Percentiles rank a stretch among this genome's conserved stretches.
Evolutionary conservation across 2,329 filamentous ascomycete species (phyloP).

Genomic region (Massarina eburnea): DNA sequence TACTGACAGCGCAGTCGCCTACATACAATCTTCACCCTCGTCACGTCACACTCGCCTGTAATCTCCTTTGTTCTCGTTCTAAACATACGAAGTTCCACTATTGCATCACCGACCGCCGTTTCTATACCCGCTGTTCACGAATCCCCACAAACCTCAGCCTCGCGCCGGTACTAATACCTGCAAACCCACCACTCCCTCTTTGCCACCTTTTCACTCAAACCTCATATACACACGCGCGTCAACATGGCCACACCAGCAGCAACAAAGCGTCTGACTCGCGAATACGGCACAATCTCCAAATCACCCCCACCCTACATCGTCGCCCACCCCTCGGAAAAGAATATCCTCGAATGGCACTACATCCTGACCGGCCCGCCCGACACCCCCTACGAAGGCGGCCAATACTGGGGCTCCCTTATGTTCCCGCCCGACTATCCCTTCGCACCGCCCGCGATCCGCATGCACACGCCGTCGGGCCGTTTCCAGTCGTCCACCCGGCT

Average conservation of each 20-base stretch:
- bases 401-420: conserved; percentile 97
- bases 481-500: conserved; percentile 92
- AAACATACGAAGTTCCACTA: neutral
- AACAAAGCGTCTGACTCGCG: conserved; percentile 57
- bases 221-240: neutral
- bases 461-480: conserved; percentile 95
- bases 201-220: neutral
- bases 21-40: too few species aligned
- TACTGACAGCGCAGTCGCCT: too few species aligned
- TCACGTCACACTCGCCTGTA: too few species aligned
- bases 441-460: conserved; percentile 93
- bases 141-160: neutral
- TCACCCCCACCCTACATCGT: conserved; percentile 88
- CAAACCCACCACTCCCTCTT: neutral
- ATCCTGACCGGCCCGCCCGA: conserved; percentile 92
- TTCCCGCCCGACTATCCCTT: conserved; percentile 98
- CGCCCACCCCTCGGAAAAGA: conserved; percentile 85
- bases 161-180: neutral
- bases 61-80: neutral
- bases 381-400: conserved; percentile 90
- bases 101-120: conserved; percentile 2
- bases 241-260: conserved; percentile 45
- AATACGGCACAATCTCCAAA: conserved; percentile 66
- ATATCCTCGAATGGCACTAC: conserved; percentile 95
- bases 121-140: neutral